Evolutionary conservation across 345 rosid species (phyloP).

Genomic region (Populus deltoides): DNA sequence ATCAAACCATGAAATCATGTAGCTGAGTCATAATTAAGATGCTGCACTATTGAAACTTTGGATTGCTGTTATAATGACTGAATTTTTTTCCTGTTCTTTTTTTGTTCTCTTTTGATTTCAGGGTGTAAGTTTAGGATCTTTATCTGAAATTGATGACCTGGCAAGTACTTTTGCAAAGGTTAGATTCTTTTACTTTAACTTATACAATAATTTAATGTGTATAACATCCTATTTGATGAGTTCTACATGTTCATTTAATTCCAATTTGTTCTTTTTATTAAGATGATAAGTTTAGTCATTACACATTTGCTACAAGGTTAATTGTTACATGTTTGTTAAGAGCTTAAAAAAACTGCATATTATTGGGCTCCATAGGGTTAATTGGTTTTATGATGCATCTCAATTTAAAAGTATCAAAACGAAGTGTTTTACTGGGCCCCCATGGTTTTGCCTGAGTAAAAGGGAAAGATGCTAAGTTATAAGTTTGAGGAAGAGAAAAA

Average conservation of each 20-base stretch:
- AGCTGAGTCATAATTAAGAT: too few relatives aligned
- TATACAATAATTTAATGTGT: not conserved
- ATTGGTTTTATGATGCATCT: not conserved
- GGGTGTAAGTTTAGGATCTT: conserved; percentile 61
- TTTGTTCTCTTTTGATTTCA: conserved; percentile 25
- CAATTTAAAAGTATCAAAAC: not conserved
- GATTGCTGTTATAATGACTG: not conserved
- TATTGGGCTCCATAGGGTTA: not conserved
- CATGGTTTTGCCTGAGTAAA: not conserved
- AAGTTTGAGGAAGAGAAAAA: not conserved
- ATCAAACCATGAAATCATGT: too few relatives aligned
- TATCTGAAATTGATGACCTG: conserved; percentile 89
- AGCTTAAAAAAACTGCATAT: not conserved
- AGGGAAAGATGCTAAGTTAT: not conserved
- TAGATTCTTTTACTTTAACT: conserved; percentile 13
- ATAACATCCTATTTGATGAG: not conserved
- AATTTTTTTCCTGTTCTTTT: not conserved
- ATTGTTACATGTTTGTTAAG: not conserved
- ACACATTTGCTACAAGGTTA: too few relatives aligned
- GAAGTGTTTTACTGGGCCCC: not conserved
- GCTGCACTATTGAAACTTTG: too few relatives aligned
- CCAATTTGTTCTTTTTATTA: not conserved
- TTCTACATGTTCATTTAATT: not conserved
- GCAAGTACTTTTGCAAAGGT: conserved; percentile 95
- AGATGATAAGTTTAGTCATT: not conserved